These are phyloP conservation scores for Tetracentron sinense DNA, from an alignment of 164 flowering plant species.

Conservation along the genomic window DNA sequence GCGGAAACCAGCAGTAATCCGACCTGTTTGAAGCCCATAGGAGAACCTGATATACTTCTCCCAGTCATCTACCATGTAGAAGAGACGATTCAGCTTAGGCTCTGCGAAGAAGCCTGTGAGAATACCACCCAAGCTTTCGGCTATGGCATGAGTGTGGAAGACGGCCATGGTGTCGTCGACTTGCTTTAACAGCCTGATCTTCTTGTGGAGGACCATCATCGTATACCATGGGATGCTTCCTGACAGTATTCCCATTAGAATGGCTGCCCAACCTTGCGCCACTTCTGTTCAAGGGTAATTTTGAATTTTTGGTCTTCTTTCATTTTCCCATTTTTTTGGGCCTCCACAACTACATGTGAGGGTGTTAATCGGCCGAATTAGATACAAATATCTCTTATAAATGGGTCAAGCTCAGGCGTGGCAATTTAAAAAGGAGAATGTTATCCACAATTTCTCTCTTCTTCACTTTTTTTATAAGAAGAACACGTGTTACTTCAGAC, in stretches of 20 bases:
- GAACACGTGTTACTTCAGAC: too few relatives aligned
- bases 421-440: too few relatives aligned
- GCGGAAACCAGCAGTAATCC: slow-evolving; percentile 18
- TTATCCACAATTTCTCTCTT: too few relatives aligned
- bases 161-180: slow-evolving; percentile 46
- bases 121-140: slow-evolving; percentile 43
- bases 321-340: too few relatives aligned
- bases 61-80: slow-evolving; percentile 19
- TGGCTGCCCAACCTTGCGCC: slow-evolving; percentile 50
- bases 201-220: slow-evolving; percentile 51
- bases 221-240: slow-evolving; percentile 57
- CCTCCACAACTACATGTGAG: too few relatives aligned
- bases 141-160: slow-evolving; percentile 46
- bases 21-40: slow-evolving; percentile 24
- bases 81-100: slow-evolving; percentile 35
- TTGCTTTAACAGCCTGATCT: slow-evolving; percentile 14
- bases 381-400: too few relatives aligned
- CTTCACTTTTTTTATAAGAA: too few relatives aligned
- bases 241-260: slow-evolving; percentile 41
- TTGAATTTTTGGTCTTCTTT: not conserved
- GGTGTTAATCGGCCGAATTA: too few relatives aligned
- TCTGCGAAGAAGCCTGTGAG: slow-evolving; percentile 40
- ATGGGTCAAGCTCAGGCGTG: too few relatives aligned
- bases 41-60: slow-evolving; percentile 21
- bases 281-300: slow-evolving; percentile 14